phyloP scores from a whole-genome alignment of 345 rosid genomes.

The Salix purpurea region DNA sequence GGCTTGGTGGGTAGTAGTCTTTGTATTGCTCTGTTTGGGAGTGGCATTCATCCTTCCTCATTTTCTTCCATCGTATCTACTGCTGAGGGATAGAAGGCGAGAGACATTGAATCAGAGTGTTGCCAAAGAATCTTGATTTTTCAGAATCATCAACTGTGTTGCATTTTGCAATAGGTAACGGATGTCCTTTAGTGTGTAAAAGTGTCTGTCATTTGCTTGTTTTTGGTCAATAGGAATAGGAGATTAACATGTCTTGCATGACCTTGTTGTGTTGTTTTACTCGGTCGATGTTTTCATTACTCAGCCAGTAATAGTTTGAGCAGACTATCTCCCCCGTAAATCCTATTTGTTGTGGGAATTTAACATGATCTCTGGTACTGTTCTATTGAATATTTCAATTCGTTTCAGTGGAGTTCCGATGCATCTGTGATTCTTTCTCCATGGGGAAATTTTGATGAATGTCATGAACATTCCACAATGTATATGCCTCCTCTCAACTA shows the following conservation, averaged over 20 bases:
- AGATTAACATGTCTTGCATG: too few species aligned
- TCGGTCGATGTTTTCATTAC: background rate
- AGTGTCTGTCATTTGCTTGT: too few species aligned
- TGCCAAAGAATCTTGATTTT: conserved; percentile 39
- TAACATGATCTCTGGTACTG: background rate
- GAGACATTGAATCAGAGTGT: conserved; percentile 3
- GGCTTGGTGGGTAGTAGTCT: conserved; percentile 63
- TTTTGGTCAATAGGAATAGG: too few species aligned
- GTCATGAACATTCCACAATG: background rate
- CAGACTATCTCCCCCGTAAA: background rate
- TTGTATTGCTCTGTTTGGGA: conserved; percentile 56
- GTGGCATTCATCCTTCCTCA: conserved; percentile 47
- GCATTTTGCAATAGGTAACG: background rate
- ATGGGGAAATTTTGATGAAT: background rate
- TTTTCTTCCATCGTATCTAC: conserved; percentile 51
- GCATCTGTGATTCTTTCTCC: background rate
- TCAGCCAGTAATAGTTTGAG: background rate
- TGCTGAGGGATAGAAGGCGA: conserved; percentile 23
- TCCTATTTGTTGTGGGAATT: background rate
- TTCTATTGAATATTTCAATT: background rate
- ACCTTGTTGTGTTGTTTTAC: background rate
- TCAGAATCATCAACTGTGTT: background rate
- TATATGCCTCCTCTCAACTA: background rate
- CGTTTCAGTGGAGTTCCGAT: background rate
- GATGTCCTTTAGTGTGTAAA: too few species aligned